Percentiles rank a stretch among this genome's conserved stretches.
These are phyloP conservation scores for Plectosphaerella cucumerina DNA, from an alignment of 2,329 filamentous ascomycete genomes.

Conservation along the genomic window DNA sequence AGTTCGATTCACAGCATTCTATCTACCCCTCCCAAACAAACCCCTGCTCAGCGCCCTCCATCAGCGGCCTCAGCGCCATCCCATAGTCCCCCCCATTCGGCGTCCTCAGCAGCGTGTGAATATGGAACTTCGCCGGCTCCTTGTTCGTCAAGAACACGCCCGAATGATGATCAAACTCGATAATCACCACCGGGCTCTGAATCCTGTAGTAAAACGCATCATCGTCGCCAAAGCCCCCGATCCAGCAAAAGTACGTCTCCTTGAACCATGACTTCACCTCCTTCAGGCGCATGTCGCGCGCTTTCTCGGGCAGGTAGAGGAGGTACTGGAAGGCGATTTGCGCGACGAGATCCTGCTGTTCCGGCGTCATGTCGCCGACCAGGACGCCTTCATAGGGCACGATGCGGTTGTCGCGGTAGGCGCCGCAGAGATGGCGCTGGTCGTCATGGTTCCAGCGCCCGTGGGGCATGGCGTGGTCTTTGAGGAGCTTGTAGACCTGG, in stretches of 20 bases:
- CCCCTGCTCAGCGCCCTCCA: conserved; percentile 30
- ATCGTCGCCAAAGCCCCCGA: conserved; percentile 61
- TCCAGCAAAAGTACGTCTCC: conserved; percentile 81
- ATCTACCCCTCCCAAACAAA: conserved; percentile 36
- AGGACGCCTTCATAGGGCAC: conserved; percentile 69
- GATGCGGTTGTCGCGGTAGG: conserved; percentile 72
- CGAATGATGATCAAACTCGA: conserved; percentile 78
- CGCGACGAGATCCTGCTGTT: conserved; percentile 51
- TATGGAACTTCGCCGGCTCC: conserved; percentile 73
- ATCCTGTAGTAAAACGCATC: conserved; percentile 77
- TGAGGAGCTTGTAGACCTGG: conserved; percentile 54
- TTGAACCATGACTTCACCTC: conserved; percentile 50
- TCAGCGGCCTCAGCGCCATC: conserved; percentile 38
- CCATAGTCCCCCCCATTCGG: conserved; percentile 79
- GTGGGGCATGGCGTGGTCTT: conserved; percentile 60
- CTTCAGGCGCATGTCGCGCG: conserved; percentile 50
- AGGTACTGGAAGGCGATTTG: conserved; percentile 61
- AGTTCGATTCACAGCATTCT: background rate
- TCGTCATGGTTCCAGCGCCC: conserved; percentile 79
- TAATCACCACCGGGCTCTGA: conserved; percentile 69
- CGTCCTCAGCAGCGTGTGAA: conserved; percentile 67
- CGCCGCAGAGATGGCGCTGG: conserved; percentile 73
- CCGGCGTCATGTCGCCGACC: conserved; percentile 40
- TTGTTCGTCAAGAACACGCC: conserved; percentile 72
- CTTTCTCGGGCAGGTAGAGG: conserved; percentile 58